Percentiles rank a stretch among this genome's conserved stretches.
These are phyloP conservation scores for Diversispora epigaea DNA, from an alignment of 192 early-diverging fungal species.

Conservation along the genomic window DNA sequence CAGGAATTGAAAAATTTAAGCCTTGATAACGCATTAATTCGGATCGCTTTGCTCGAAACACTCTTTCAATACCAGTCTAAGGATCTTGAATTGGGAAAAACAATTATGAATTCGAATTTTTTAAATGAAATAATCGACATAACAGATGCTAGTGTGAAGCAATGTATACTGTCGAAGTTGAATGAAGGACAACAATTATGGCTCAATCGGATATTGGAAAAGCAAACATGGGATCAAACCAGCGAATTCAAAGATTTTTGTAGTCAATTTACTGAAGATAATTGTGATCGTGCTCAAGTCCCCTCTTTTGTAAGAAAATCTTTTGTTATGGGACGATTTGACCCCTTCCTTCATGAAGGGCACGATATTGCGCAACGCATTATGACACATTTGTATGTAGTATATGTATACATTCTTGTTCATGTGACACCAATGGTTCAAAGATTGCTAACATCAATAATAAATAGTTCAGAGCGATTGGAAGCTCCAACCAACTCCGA, in stretches of 20 bases:
- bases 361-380: constrained; percentile 15
- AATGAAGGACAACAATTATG: background rate
- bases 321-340: constrained; percentile 7
- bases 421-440: constrained; percentile 2
- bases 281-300: background rate
- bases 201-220: background rate
- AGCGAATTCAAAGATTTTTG: constrained; percentile 3
- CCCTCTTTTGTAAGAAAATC: background rate
- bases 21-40: background rate
- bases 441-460: no score
- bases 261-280: constrained; percentile 13
- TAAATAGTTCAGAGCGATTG: constrained; percentile 16
- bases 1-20: constrained; percentile 1
- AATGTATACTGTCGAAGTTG: background rate
- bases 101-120: constrained; percentile 24
- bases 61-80: background rate
- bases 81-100: constrained; percentile 21
- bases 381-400: no score
- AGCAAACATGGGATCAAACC: background rate
- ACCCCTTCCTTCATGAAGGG: constrained; percentile 13
- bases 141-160: background rate
- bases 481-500: constrained; percentile 12
- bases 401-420: constrained; percentile 1
- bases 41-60: background rate
- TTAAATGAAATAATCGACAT: constrained; percentile 16